phyloP scores from a whole-genome alignment of 2,329 filamentous ascomycete species.

The Xylariaceae sp. region DNA sequence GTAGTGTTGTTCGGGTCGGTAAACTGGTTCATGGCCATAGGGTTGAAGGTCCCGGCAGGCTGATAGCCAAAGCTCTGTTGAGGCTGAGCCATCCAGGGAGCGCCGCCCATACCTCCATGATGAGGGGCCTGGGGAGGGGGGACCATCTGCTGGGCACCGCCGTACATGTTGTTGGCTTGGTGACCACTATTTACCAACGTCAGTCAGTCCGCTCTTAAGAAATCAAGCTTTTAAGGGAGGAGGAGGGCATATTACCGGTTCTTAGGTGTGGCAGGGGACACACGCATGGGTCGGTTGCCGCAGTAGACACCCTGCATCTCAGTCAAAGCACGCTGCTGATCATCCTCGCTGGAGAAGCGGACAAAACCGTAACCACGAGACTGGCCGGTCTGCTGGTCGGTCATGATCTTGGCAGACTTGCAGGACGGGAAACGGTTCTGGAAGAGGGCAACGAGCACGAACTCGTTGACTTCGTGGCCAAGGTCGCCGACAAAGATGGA shows the following conservation, averaged over 20 bases:
- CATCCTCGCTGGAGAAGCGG: slow-evolving; percentile 89
- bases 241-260: slow-evolving; percentile 53
- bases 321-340: slow-evolving; percentile 89
- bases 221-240: neutral
- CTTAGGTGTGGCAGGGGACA: slow-evolving; percentile 96
- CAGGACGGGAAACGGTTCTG: slow-evolving; percentile 93
- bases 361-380: slow-evolving; percentile 98
- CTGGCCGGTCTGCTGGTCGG: slow-evolving; percentile 94
- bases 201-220: slow-evolving; percentile 5
- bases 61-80: slow-evolving; percentile 33
- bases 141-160: slow-evolving; percentile 36
- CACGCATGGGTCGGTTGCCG: slow-evolving; percentile 96
- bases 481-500: slow-evolving; percentile 98
- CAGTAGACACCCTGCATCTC: slow-evolving; percentile 99
- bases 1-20: slow-evolving; percentile 99
- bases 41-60: slow-evolving; percentile 44
- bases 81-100: slow-evolving; percentile 39
- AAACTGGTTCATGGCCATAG: slow-evolving; percentile 88
- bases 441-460: slow-evolving; percentile 94
- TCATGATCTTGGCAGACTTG: slow-evolving; percentile 99
- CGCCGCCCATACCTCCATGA: slow-evolving; percentile 35
- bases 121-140: slow-evolving; percentile 38
- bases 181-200: slow-evolving; percentile 32
- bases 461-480: slow-evolving; percentile 97
- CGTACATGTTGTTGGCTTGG: slow-evolving; percentile 37